Percentiles rank a stretch among this genome's conserved stretches.
phyloP scores from a whole-genome alignment of 176 grass and related monocot species.

The bread wheat (Triticum aestivum) region DNA sequence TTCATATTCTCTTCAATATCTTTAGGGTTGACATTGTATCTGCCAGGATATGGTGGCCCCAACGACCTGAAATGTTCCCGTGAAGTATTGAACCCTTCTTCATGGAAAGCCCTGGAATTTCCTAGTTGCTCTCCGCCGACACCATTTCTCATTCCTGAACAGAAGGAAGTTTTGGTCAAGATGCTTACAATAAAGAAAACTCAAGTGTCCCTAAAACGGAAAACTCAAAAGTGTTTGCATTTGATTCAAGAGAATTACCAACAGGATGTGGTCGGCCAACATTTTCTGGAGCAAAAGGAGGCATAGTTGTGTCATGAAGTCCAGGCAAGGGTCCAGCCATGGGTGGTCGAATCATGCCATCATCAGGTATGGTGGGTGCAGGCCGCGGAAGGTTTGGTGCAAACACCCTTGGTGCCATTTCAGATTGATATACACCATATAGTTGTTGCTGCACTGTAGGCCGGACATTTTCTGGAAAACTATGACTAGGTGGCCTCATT shows the following conservation, averaged over 20 bases:
- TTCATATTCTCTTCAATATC: slow-evolving; percentile 57
- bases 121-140: slow-evolving; percentile 25
- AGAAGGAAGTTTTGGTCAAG: slow-evolving; percentile 26
- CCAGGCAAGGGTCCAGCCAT: slow-evolving; percentile 41
- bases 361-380: slow-evolving; percentile 35
- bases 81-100: slow-evolving; percentile 42
- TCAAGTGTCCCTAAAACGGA: slow-evolving; percentile 15
- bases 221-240: slow-evolving; percentile 32
- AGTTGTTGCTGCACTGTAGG: slow-evolving; percentile 35
- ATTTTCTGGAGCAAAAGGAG: slow-evolving; percentile 56
- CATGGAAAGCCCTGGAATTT: slow-evolving; percentile 41
- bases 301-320: slow-evolving; percentile 34
- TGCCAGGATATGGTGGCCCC: slow-evolving; percentile 48
- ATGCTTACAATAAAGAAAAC: slow-evolving; percentile 30
- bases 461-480: slow-evolving; percentile 36
- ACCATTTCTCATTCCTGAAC: slow-evolving; percentile 43
- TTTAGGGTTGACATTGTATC: slow-evolving; percentile 36
- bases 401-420: slow-evolving; percentile 34
- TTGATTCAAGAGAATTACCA: slow-evolving; percentile 43
- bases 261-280: slow-evolving; percentile 34
- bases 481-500: slow-evolving; percentile 43
- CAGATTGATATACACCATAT: slow-evolving; percentile 41
- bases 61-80: slow-evolving; percentile 36
- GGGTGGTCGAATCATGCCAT: slow-evolving; percentile 38
- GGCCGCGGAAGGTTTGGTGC: slow-evolving; percentile 30